Evolutionary conservation across 371 early-diverging fungal species (phyloP), one percentile per base, ranked within the genome.

Genomic region (Haplosporangium sp.): DNA sequence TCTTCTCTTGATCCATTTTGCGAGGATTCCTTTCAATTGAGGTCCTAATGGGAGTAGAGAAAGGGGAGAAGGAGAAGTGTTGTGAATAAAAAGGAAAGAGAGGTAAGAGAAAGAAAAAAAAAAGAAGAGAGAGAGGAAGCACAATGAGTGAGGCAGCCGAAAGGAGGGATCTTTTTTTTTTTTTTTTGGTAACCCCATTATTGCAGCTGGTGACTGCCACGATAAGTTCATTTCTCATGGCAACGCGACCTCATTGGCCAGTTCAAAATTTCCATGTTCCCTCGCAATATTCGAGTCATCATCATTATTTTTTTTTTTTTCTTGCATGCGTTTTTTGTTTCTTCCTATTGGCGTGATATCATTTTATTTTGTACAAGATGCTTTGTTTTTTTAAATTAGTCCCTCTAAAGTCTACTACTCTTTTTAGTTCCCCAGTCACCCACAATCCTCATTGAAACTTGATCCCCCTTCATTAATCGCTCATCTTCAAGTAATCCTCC

Each of bases 401-500:
- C n/a, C n/a, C 19, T 50, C 50, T 50, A 4, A 50, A 34, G 35
- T 55, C 65, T 65, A 55, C 42, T 67, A 17, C 60, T 39, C 40
- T 58, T 63, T 20, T 63, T 68, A 1, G 75, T 50, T 10, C 90
- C 91, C 94, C 94, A 94, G 74, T 91, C 89, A 45, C 94, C 94
- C 27, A 94, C 94, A 42, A 88, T 88, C 55, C 85, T 82, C 94
- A 94, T 94, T 5, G 94, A 89, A 13, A 84, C 77, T 64, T 88
- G 83, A 77, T 91, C 92, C 8, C 94, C 94, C 39, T 82, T 69
- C 9, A 82, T 77, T 27, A 94, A 77, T 20, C 84, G 84, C 11
- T 89, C 91, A 58, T 89, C 93, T 63, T 90, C 91, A n/a, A 95
- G 73, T 19, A 94, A 85, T 9, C 89, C 87, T 0, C 92, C 93